Percentiles rank a stretch among this genome's conserved stretches.
These are phyloP conservation scores for Cymbopogon citratus DNA, from an alignment of 176 grass and related monocot species.

Conservation along the genomic window DNA sequence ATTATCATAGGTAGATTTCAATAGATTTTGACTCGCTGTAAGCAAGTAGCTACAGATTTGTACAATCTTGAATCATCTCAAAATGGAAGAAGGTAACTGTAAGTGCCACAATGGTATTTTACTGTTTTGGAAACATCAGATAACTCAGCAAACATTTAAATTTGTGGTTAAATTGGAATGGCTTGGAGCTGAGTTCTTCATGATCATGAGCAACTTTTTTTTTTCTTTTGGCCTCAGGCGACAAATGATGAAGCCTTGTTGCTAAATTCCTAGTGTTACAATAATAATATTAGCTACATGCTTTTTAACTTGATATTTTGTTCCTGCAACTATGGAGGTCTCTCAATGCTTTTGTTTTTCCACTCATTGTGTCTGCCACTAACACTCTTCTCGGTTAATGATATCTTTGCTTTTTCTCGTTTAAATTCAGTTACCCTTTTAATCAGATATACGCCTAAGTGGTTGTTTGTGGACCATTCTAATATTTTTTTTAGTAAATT, in stretches of 20 bases:
- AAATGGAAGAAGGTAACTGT: neutral
- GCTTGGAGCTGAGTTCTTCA: neutral
- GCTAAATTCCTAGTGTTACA: neutral
- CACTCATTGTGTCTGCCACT: neutral
- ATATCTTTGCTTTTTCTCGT: neutral
- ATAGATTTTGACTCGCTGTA: neutral
- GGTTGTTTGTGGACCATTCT: neutral
- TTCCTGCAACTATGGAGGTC: neutral
- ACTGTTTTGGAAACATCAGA: neutral
- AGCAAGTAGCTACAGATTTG: neutral
- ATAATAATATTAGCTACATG: neutral
- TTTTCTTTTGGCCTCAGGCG: too few relatives aligned
- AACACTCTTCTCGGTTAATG: neutral
- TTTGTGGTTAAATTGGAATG: neutral
- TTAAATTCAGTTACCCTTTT: neutral
- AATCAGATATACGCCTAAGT: neutral
- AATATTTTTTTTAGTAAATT: neutral
- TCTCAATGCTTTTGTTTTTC: neutral
- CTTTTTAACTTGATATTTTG: neutral
- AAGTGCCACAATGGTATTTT: neutral
- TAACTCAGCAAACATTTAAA: neutral
- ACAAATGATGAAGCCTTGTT: slow-evolving; percentile 5
- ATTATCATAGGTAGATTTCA: slow-evolving; percentile 4
- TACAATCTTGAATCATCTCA: neutral
- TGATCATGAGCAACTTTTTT: neutral